Percentiles rank a stretch among this genome's conserved stretches.
phyloP scores from a whole-genome alignment of 1,139 yeast species.

The Sugiyamaella castrensis region DNA sequence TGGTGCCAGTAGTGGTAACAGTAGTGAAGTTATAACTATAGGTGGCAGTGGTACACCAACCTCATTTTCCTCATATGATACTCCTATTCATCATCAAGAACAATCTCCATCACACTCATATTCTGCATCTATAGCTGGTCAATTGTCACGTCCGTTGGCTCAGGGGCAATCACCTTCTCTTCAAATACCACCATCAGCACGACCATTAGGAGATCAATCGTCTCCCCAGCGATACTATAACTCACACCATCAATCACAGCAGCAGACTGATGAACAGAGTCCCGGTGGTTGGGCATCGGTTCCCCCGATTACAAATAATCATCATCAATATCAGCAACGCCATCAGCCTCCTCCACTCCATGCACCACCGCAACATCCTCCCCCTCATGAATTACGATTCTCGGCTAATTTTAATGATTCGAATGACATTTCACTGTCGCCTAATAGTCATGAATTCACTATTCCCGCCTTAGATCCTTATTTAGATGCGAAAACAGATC shows the following conservation, averaged over 20 bases:
- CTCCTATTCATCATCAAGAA: slow-evolving; percentile 5
- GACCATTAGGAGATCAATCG: too few relatives aligned
- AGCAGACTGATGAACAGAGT: not conserved
- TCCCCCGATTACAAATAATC: slow-evolving; percentile 6
- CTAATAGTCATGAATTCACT: slow-evolving; percentile 34
- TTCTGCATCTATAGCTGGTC: not conserved
- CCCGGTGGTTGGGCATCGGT: not conserved
- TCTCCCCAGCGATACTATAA: too few relatives aligned
- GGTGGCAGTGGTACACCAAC: not conserved
- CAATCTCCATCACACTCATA: slow-evolving; percentile 8
- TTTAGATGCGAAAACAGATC: slow-evolving; percentile 46
- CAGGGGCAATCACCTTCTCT: not conserved
- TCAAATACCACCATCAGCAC: not conserved
- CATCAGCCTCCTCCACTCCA: slow-evolving; percentile 1
- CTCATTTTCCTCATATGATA: slow-evolving; percentile 9
- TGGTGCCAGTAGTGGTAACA: slow-evolving; percentile 2
- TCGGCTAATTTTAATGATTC: slow-evolving; percentile 21
- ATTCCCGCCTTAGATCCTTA: slow-evolving; percentile 55
- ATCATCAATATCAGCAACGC: not conserved
- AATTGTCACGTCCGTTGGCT: not conserved
- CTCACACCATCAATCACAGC: not conserved
- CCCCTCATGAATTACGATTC: slow-evolving; percentile 7
- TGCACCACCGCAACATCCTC: slow-evolving; percentile 9
- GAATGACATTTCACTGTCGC: slow-evolving; percentile 24
- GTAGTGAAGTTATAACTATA: not conserved